Percentiles rank a stretch among this genome's conserved stretches.
Conservation (phyloP, 2,329 filamentous ascomycete genomes). For the Monilinia polystroma region DNA sequence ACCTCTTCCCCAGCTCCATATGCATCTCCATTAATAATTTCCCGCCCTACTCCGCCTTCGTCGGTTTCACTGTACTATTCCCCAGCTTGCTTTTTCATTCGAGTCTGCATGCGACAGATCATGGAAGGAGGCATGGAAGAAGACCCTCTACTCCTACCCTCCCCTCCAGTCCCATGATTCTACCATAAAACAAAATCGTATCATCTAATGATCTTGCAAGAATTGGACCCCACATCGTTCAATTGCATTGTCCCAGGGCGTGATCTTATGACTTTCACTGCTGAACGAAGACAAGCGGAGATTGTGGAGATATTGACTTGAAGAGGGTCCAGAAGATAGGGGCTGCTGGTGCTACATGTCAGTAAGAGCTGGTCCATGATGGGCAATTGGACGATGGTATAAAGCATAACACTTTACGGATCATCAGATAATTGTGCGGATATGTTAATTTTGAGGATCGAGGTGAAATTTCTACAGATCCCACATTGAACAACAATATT, state of each 20-base stretch:
- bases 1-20: background rate
- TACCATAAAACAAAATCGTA: too few species aligned
- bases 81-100: background rate
- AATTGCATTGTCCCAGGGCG: conserved; percentile 17
- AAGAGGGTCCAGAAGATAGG: conserved; percentile 39
- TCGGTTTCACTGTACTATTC: background rate
- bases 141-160: background rate
- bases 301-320: conserved; percentile 42
- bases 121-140: too few species aligned
- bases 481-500: too few species aligned
- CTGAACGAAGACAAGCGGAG: conserved; percentile 42
- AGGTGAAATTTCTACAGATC: too few species aligned
- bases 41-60: background rate
- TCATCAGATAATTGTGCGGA: too few species aligned
- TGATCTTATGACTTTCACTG: conserved; percentile 8
- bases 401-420: too few species aligned
- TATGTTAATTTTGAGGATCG: too few species aligned
- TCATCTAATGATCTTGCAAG: too few species aligned
- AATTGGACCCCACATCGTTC: background rate
- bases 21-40: conserved; percentile 1
- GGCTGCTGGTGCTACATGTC: conserved; percentile 48
- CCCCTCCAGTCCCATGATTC: background rate
- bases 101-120: background rate
- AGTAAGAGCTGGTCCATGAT: background rate
- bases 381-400: too few species aligned